Base-by-base conservation (phyloP, 2,329 filamentous ascomycete species). In the Aspergillus sp. region DNA sequence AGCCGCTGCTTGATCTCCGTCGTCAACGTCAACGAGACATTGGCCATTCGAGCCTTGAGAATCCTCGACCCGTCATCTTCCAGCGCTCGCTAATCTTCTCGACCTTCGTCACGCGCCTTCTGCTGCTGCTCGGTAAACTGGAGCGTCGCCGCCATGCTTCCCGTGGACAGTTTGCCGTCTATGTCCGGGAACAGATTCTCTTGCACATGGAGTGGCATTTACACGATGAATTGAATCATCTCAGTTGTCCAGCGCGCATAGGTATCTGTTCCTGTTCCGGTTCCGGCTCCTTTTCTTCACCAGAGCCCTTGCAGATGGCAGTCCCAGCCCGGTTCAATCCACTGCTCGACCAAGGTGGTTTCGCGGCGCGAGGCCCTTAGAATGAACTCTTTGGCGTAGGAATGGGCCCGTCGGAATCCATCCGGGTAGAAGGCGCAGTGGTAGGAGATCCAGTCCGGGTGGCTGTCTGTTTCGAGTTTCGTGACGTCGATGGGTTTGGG, bases 321-420 rank as follows among this genome's bases (percentile, higher is more conserved):
- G 39, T 57, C 49, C 49, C 55, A 57, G 32, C 55, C 55, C 14
- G 55, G 55, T 29, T 36, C 26, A 14, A 57, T 32, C 49, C 55
- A 57, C 10, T 57, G 49, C 36, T 52, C 55, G 3, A 46, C 26
- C 18, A 46, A 47, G 16, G 24, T 11, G 16, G 2, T 10, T 26
- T n/a, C 14, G 16, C 20, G 10, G n/a, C 2, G 12, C n/a, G 7
- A 9, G 29, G n/a, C 5, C 18, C 10, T 20, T 14, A 36, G 49
- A 9, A 57, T 22, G 24, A 52, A 57, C 11, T 9, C 9, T 18
- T 32, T 26, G 5, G 24, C 55, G 29, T 52, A 52, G 4, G 49
- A 45, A 32, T 52, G 36, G 2, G 14, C 49, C 14, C 49, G 32
- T 16, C 24, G 49, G 10, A 31, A 52, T 11, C 55, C 55, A 22